Conservation (phyloP, 352 stramenopile genomes). For the Aphanomyces invadans region DNA sequence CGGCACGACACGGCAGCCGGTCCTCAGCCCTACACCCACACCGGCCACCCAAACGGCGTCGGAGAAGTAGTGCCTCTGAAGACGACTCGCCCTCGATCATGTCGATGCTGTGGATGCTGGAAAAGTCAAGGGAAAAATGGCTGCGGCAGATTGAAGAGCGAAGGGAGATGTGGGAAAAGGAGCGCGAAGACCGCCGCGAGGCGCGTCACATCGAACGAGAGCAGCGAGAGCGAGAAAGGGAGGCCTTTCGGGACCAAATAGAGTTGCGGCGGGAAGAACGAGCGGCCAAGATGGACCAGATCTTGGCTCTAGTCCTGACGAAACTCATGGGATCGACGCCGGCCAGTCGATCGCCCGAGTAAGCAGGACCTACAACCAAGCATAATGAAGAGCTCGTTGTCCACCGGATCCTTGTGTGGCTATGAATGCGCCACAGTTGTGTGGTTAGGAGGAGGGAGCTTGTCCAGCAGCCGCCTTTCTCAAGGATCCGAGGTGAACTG, state of each 20-base stretch:
- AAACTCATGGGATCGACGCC: conserved; percentile 7
- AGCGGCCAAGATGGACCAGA: conserved; percentile 2
- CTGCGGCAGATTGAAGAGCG: conserved; percentile 20
- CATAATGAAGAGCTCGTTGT: background rate
- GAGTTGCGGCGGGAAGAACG: conserved; percentile 13
- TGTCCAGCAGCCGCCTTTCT: too few relatives aligned
- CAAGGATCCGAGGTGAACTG: background rate
- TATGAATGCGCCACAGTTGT: too few relatives aligned
- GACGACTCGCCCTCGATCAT: background rate
- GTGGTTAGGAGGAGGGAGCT: too few relatives aligned
- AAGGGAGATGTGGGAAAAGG: background rate
- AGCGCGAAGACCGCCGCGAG: conserved; percentile 13
- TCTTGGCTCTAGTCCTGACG: conserved; percentile 14
- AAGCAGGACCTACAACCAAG: background rate
- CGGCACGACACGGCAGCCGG: too few relatives aligned
- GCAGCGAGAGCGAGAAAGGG: background rate
- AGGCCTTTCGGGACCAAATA: conserved; percentile 18
- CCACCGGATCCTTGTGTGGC: too few relatives aligned
- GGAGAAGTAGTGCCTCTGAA: conserved; percentile 23
- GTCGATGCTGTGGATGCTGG: conserved; percentile 5
- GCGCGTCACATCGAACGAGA: conserved; percentile 5
- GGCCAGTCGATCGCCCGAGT: too few relatives aligned
- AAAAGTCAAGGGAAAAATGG: conserved; percentile 13
- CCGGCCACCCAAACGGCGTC: too few relatives aligned
- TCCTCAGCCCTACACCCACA: too few relatives aligned